phyloP scores from a whole-genome alignment of 495 filamentous ascomycete species.

The Xylaria sp. region DNA sequence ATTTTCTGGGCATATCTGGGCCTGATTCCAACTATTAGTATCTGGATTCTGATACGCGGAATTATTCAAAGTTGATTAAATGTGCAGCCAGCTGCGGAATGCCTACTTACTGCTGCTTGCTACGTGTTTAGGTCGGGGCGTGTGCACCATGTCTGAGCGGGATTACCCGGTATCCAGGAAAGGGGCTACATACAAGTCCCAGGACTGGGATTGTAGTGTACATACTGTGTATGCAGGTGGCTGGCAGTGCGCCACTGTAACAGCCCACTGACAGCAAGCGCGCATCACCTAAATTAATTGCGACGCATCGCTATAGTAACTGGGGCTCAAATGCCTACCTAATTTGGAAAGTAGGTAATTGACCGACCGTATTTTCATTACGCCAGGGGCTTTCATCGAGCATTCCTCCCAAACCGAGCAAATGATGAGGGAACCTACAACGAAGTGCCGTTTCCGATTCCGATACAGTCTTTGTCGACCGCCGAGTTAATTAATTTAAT shows the following conservation, averaged over 20 bases:
- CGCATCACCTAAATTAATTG: background rate
- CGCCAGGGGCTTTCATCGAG: background rate
- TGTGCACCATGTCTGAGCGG: background rate
- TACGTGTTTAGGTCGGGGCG: background rate
- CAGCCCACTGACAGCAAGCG: background rate
- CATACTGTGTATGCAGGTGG: too few species aligned
- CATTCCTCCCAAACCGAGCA: background rate
- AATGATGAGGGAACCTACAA: constrained; percentile 9
- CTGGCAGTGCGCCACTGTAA: background rate
- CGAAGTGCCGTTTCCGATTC: background rate
- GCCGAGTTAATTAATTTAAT: background rate
- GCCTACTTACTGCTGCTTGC: background rate
- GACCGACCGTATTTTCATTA: background rate
- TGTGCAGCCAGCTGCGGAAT: background rate
- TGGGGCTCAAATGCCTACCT: background rate
- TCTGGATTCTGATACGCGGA: background rate
- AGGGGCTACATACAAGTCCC: background rate
- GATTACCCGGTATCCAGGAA: background rate
- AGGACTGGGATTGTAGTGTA: too few species aligned
- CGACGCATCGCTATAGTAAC: background rate
- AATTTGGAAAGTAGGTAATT: too few species aligned
- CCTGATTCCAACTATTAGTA: background rate
- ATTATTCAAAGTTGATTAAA: background rate
- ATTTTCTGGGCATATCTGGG: background rate
- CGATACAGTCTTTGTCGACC: background rate